phyloP scores from a whole-genome alignment of 2,329 filamentous ascomycete species.

The Rugonectria rugulosa region DNA sequence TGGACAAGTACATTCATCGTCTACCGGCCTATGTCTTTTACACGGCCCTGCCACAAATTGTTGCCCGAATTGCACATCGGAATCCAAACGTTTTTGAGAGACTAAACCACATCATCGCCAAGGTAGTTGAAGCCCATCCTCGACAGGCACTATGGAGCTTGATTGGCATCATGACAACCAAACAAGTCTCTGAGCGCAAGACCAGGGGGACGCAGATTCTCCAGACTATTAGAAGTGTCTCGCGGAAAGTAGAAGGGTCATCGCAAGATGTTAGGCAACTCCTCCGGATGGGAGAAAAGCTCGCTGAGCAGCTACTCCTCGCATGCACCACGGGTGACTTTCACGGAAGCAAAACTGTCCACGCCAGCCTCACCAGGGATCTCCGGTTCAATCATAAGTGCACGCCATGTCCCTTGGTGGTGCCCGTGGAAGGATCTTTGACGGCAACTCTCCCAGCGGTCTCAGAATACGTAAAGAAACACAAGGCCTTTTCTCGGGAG shows the following conservation, averaged over 20 bases:
- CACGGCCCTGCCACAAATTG: constrained; percentile 86
- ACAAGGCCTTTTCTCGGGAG: constrained; percentile 88
- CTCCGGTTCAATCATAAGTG: constrained; percentile 85
- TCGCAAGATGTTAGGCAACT: constrained; percentile 71
- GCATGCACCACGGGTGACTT: constrained; percentile 81
- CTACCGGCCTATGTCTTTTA: constrained; percentile 82
- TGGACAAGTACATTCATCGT: constrained; percentile 79
- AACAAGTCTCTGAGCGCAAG: constrained; percentile 71
- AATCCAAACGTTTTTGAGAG: constrained; percentile 79
- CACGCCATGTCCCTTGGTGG: constrained; percentile 84
- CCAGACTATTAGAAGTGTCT: constrained; percentile 54
- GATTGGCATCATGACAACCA: constrained; percentile 85
- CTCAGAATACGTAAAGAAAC: constrained; percentile 76
- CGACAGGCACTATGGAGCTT: constrained; percentile 93
- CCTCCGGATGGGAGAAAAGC: constrained; percentile 79
- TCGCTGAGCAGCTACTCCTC: constrained; percentile 81
- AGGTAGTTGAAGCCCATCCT: constrained; percentile 86
- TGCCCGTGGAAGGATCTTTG: constrained; percentile 86
- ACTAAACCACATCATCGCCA: constrained; percentile 80
- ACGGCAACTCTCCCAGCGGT: constrained; percentile 80
- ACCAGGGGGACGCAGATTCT: constrained; percentile 61
- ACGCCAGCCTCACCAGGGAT: constrained; percentile 78
- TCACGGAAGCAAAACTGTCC: constrained; percentile 70
- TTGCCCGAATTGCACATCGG: constrained; percentile 92
- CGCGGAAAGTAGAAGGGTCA: constrained; percentile 60